Conservation (phyloP, 768 basidiomycete species). For the Gymnopilus dilepis region DNA sequence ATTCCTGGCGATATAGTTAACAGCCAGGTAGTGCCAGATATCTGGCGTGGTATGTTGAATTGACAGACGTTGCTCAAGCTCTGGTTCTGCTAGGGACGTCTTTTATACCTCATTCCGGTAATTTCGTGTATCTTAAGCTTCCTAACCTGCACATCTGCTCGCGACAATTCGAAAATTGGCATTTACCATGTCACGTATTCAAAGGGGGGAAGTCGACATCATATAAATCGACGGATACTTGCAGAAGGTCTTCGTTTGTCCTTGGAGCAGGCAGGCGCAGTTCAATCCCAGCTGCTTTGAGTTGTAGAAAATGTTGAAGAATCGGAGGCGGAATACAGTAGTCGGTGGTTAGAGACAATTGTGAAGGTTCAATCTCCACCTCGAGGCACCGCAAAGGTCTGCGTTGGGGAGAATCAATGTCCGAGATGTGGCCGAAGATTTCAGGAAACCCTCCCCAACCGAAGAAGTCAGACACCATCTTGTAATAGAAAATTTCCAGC, state of each 20-base stretch:
- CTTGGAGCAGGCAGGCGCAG: not conserved
- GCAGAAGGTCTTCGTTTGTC: not conserved
- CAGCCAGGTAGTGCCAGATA: too few species aligned
- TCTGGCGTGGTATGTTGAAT: too few species aligned
- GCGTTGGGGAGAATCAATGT: not conserved
- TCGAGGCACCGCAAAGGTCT: not conserved
- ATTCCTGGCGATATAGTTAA: too few species aligned
- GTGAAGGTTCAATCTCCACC: not conserved
- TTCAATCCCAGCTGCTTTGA: not conserved
- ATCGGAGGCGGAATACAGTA: not conserved
- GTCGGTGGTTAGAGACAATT: not conserved
- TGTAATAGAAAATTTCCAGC: not conserved
- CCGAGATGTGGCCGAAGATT: not conserved
- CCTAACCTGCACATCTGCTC: too few species aligned
- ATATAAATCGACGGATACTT: not conserved
- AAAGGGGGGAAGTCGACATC: not conserved
- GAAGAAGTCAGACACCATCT: not conserved
- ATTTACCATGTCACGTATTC: not conserved
- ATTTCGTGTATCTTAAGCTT: too few species aligned
- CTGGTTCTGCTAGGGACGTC: too few species aligned
- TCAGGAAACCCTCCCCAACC: not conserved
- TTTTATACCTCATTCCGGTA: too few species aligned
- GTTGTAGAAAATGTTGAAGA: not conserved
- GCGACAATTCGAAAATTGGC: too few species aligned
- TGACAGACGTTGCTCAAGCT: too few species aligned